phyloP scores from a whole-genome alignment of 148 eudicot species.

The Spergularia marina region DNA sequence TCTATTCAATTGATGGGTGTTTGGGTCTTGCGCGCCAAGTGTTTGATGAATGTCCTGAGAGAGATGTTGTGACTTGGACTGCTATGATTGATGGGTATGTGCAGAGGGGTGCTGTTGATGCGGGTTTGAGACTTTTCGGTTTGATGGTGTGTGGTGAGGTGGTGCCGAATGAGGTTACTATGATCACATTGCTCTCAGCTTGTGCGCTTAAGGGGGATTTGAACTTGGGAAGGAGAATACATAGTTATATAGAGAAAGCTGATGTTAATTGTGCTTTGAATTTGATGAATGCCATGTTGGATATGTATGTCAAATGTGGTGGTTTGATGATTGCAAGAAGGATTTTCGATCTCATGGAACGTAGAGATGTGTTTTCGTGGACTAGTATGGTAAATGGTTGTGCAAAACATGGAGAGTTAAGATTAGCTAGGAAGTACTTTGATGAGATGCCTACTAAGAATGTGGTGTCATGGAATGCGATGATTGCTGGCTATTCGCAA shows the following conservation, averaged over 20 bases:
- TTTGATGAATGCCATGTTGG: conserved; percentile 59
- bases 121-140: conserved; percentile 54
- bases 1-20: conserved; percentile 35
- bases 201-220: conserved; percentile 53
- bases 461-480: conserved; percentile 64
- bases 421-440: conserved; percentile 47
- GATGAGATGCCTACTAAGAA: conserved; percentile 59
- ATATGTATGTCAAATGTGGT: conserved; percentile 70
- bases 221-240: conserved; percentile 35
- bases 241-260: conserved; percentile 30
- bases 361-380: conserved; percentile 67
- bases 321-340: conserved; percentile 43
- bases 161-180: conserved; percentile 61
- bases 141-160: conserved; percentile 43
- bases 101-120: conserved; percentile 40
- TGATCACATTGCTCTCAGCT: conserved; percentile 58
- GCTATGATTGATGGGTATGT: conserved; percentile 58
- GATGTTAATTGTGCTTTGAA: conserved; percentile 35
- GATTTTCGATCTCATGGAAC: conserved; percentile 49
- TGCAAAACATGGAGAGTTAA: conserved; percentile 49
- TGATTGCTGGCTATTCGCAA: conserved; percentile 68
- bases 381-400: conserved; percentile 66
- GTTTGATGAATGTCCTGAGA: conserved; percentile 47
- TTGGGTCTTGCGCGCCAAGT: conserved; percentile 44
- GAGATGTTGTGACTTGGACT: conserved; percentile 74